A percentile compares a stretch with the other conserved stretches of the same genome.
Evolutionary conservation across 2,329 filamentous ascomycete genomes (phyloP).

Genomic region (Clonostachys rosea): DNA sequence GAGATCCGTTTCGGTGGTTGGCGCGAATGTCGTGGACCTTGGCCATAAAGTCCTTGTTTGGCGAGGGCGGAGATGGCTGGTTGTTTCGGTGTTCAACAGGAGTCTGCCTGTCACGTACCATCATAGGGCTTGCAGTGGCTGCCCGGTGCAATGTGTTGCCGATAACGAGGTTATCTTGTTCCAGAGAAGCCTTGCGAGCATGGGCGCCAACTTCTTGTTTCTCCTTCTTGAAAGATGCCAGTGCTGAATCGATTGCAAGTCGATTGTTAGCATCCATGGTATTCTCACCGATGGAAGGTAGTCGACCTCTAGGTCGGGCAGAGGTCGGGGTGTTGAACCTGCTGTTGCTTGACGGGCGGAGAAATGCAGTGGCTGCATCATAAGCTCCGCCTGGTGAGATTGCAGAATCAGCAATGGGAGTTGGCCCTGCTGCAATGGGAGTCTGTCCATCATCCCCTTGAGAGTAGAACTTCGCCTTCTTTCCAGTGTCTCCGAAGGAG

Average conservation of each 20-base stretch:
- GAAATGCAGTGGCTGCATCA: slow-evolving; percentile 62
- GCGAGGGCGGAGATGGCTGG: slow-evolving; percentile 51
- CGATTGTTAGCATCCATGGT: slow-evolving; percentile 19
- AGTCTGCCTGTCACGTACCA: slow-evolving; percentile 45
- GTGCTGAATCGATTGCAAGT: slow-evolving; percentile 16
- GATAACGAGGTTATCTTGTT: slow-evolving; percentile 33
- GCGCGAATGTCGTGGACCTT: slow-evolving; percentile 53
- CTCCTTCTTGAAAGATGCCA: slow-evolving; percentile 4
- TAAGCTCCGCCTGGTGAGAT: slow-evolving; percentile 52
- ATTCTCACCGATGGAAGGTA: slow-evolving; percentile 72
- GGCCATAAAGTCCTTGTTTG: slow-evolving; percentile 54
- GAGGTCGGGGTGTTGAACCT: slow-evolving; percentile 67
- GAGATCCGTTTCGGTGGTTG: slow-evolving; percentile 63
- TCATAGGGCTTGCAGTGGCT: slow-evolving; percentile 63
- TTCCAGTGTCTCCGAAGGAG: slow-evolving; percentile 64
- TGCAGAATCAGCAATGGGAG: slow-evolving; percentile 80
- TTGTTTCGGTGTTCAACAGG: slow-evolving; percentile 14
- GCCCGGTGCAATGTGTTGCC: slow-evolving; percentile 55
- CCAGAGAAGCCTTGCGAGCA: slow-evolving; percentile 27
- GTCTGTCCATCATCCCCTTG: slow-evolving; percentile 57
- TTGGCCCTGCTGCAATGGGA: slow-evolving; percentile 77
- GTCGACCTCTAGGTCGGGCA: slow-evolving; percentile 59
- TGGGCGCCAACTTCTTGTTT: slow-evolving; percentile 12
- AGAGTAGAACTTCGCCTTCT: slow-evolving; percentile 61
- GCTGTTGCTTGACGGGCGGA: slow-evolving; percentile 63